These are phyloP conservation scores for Canna indica DNA, from an alignment of 176 grass and related monocot genomes.

Conservation along the genomic window DNA sequence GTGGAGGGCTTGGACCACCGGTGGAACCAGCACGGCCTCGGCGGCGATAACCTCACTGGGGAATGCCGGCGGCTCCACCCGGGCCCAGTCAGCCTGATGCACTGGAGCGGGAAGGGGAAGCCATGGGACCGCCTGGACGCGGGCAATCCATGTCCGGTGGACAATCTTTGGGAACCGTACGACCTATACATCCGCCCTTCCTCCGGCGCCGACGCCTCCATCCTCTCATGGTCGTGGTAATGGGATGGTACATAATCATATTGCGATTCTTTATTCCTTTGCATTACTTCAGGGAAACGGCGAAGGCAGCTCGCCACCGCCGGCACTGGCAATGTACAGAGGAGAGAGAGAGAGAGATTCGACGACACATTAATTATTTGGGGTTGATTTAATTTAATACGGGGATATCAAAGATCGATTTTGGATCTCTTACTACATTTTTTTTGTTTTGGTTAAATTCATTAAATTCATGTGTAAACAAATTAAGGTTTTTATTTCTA, in stretches of 20 bases:
- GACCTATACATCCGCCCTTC: constrained; percentile 41
- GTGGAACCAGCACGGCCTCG: constrained; percentile 80
- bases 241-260: neutral
- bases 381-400: no score
- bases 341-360: neutral
- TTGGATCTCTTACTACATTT: no score
- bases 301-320: constrained; percentile 1
- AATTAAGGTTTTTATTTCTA: no score
- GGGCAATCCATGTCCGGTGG: constrained; percentile 50
- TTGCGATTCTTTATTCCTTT: neutral
- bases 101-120: constrained; percentile 78
- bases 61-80: constrained; percentile 58
- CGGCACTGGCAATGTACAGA: neutral
- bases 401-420: no score
- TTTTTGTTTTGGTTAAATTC: no score
- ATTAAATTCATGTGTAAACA: no score
- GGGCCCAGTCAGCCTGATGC: constrained; percentile 68
- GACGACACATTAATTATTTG: no score
- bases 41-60: constrained; percentile 60
- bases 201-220: neutral
- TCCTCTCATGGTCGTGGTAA: neutral
- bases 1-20: constrained; percentile 54
- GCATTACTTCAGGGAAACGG: neutral
- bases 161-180: constrained; percentile 52
- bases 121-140: constrained; percentile 72